Conservation (phyloP, 768 basidiomycete species). For the Lanmaoa rubissima region DNA sequence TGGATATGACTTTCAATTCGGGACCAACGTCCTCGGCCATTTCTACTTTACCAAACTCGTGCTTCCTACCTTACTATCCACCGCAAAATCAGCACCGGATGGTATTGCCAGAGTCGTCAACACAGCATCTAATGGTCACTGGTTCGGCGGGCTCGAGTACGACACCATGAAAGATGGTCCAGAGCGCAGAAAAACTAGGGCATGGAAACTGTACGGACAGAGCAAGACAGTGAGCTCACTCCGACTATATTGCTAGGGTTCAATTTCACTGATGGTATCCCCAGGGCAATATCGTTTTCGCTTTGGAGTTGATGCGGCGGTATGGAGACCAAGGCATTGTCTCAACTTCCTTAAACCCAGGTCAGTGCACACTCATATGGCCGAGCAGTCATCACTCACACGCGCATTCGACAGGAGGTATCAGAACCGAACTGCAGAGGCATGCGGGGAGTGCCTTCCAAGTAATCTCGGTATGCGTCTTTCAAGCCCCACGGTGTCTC, state of each 20-base stretch:
- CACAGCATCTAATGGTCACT: conserved; percentile 29
- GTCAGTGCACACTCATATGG: conserved; percentile 11
- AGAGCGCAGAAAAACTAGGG: conserved; percentile 5
- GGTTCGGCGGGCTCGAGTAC: conserved; percentile 19
- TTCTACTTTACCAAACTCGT: conserved; percentile 38
- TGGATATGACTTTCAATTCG: conserved; percentile 42
- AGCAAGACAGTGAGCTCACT: conserved; percentile 32
- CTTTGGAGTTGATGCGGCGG: conserved; percentile 41
- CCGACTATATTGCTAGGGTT: background rate
- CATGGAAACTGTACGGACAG: conserved; percentile 20
- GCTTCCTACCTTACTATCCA: conserved; percentile 32
- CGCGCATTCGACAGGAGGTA: conserved; percentile 1
- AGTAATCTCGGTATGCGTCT: conserved; percentile 11
- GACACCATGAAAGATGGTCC: conserved; percentile 31
- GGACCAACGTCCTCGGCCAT: conserved; percentile 38
- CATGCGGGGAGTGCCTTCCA: background rate
- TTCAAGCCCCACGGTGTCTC: background rate
- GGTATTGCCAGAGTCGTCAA: conserved; percentile 37
- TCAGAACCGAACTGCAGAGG: conserved; percentile 25
- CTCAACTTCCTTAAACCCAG: conserved; percentile 44
- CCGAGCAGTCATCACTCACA: background rate
- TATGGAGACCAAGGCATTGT: conserved; percentile 46
- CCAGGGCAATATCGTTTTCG: conserved; percentile 45
- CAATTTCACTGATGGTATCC: background rate
- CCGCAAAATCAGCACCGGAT: conserved; percentile 32